phyloP scores from a whole-genome alignment of 108 stramenopile genomes.

The Seminavis robusta region DNA sequence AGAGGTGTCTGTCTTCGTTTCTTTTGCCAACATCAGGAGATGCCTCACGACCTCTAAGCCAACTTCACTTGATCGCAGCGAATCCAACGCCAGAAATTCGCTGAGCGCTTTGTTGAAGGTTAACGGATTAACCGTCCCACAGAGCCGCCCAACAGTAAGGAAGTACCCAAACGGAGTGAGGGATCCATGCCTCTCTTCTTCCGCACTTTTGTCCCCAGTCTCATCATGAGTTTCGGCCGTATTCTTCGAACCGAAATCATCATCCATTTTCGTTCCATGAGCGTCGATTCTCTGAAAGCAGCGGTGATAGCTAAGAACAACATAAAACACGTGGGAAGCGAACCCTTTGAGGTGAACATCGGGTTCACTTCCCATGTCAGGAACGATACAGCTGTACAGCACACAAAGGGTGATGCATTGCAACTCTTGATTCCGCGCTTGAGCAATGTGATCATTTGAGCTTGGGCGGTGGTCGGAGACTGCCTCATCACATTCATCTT shows the following conservation, averaged over 20 bases:
- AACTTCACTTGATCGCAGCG: background rate
- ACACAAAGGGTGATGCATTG: too few species aligned
- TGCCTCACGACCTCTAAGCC: conserved; percentile 30
- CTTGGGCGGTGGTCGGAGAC: too few species aligned
- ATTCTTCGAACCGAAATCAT: too few species aligned
- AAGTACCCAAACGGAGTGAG: conserved; percentile 67
- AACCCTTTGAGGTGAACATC: conserved; percentile 72
- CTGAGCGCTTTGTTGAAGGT: conserved; percentile 47
- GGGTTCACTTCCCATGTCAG: too few species aligned
- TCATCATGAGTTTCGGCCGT: background rate
- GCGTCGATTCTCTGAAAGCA: conserved; percentile 53
- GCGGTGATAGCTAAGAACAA: conserved; percentile 35
- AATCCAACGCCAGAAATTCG: conserved; percentile 37
- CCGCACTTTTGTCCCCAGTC: conserved; percentile 5
- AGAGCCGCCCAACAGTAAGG: conserved; percentile 43
- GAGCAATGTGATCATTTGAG: too few species aligned
- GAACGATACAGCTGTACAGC: too few species aligned
- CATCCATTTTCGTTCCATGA: conserved; percentile 22
- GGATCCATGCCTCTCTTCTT: conserved; percentile 37
- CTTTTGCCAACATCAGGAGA: conserved; percentile 23
- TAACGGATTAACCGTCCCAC: conserved; percentile 37
- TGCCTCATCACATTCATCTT: too few species aligned
- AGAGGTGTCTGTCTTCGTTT: too few species aligned
- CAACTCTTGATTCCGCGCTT: too few species aligned
- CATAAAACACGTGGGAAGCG: conserved; percentile 33